Conservation (phyloP, 371 early-diverging fungal genomes). For the Nematocida sp. region DNA sequence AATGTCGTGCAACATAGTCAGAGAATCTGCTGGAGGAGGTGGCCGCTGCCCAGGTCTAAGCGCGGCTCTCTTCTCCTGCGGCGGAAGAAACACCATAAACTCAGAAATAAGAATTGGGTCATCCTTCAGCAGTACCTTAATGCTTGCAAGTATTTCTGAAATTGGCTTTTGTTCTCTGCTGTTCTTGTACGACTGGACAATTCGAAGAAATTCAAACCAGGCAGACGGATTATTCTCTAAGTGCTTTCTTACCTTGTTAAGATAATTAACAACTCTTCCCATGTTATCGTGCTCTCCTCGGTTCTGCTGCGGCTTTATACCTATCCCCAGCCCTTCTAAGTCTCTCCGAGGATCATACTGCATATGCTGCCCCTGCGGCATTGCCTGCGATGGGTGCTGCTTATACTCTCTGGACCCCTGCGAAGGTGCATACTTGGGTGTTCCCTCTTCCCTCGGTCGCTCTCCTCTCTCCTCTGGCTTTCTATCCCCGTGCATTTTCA, state of each 20-base stretch:
- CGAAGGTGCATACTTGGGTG: background rate
- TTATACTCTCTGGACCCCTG: background rate
- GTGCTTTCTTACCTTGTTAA: conserved; percentile 68
- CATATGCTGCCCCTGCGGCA: background rate
- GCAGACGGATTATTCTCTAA: conserved; percentile 60
- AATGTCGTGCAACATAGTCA: conserved; percentile 74
- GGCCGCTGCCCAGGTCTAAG: background rate
- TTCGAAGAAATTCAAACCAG: conserved; percentile 66
- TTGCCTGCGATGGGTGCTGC: background rate
- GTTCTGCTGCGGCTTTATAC: conserved; percentile 1
- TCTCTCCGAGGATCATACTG: conserved; percentile 24
- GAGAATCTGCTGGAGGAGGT: conserved; percentile 73
- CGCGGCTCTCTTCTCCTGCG: background rate
- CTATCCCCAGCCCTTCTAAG: conserved; percentile 52
- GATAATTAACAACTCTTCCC: conserved; percentile 64
- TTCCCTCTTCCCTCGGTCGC: background rate
- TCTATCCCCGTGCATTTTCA: conserved; percentile 29
- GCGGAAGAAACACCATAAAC: conserved; percentile 64
- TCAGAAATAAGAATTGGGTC: conserved; percentile 67
- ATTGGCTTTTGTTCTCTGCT: conserved; percentile 43
- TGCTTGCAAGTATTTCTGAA: conserved; percentile 55
- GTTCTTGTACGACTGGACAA: conserved; percentile 64
- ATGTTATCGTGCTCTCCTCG: conserved; percentile 49
- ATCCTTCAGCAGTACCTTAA: conserved; percentile 64
- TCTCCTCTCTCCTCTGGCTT: background rate